A percentile compares a stretch with the other conserved stretches of the same genome.
phyloP scores from a whole-genome alignment of 176 grass and related monocot genomes.

The Elaeis guineensis region DNA sequence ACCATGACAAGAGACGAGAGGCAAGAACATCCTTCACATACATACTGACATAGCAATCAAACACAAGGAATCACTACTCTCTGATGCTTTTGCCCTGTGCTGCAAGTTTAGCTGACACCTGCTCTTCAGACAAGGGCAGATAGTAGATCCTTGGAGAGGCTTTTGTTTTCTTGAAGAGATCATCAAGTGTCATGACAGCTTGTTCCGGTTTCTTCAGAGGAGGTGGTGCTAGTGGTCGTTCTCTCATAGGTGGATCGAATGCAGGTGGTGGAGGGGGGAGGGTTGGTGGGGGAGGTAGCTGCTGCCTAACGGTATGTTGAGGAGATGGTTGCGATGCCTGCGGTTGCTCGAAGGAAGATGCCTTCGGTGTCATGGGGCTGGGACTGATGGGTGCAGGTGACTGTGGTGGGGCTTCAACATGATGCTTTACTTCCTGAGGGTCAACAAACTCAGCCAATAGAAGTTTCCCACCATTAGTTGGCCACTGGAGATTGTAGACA shows the following conservation, averaged over 20 bases:
- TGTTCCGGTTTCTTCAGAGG: slow-evolving; percentile 31
- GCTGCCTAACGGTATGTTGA: slow-evolving; percentile 34
- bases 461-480: slow-evolving; percentile 76
- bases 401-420: slow-evolving; percentile 39
- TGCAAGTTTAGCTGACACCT: slow-evolving; percentile 46
- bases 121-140: slow-evolving; percentile 56
- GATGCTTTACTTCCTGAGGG: slow-evolving; percentile 74
- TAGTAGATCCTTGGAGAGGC: slow-evolving; percentile 68
- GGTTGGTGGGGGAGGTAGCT: slow-evolving; percentile 32
- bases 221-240: slow-evolving; percentile 29
- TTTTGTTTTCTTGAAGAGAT: slow-evolving; percentile 77
- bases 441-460: slow-evolving; percentile 90
- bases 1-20: too few species aligned
- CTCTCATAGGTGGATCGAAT: slow-evolving; percentile 14
- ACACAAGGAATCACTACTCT: slow-evolving; percentile 5
- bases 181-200: slow-evolving; percentile 41
- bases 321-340: slow-evolving; percentile 30
- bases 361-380: slow-evolving; percentile 20
- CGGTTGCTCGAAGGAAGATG: slow-evolving; percentile 23
- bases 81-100: slow-evolving; percentile 36
- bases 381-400: slow-evolving; percentile 28
- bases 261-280: neutral
- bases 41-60: too few species aligned
- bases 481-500: slow-evolving; percentile 95
- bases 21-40: too few species aligned